These are phyloP conservation scores for Sonneratia alba DNA, from an alignment of 345 rosid species.

Conservation along the genomic window DNA sequence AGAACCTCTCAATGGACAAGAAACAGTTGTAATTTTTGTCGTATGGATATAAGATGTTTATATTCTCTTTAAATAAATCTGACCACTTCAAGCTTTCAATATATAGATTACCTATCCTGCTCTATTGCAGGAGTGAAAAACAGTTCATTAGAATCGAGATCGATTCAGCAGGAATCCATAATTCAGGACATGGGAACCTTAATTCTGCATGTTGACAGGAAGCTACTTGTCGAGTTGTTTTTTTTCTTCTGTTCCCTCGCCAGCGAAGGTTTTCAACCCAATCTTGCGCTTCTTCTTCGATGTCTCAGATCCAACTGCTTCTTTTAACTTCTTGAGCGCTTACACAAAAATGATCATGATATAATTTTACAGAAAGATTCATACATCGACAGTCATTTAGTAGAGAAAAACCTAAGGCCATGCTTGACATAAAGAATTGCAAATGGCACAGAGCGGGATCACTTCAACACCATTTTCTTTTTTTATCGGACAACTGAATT, in stretches of 20 bases:
- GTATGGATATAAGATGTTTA: background rate
- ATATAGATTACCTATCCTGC: background rate
- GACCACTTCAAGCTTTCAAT: background rate
- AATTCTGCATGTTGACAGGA: background rate
- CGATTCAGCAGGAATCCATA: background rate
- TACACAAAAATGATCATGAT: constrained; percentile 11
- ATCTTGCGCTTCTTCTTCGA: constrained; percentile 35
- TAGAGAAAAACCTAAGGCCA: background rate
- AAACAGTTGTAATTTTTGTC: background rate
- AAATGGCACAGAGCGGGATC: background rate
- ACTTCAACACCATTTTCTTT: background rate
- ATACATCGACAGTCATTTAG: background rate
- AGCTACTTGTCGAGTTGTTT: background rate
- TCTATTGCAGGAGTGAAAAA: background rate
- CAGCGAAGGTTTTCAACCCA: constrained; percentile 30
- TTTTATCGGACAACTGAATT: no score
- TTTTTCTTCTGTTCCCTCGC: constrained; percentile 12
- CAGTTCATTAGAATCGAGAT: background rate
- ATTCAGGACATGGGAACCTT: background rate
- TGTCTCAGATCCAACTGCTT: constrained; percentile 55
- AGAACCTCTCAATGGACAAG: background rate
- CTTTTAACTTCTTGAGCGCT: constrained; percentile 72
- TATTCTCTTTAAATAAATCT: background rate
- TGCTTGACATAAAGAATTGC: background rate
- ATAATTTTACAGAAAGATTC: background rate